Base-by-base conservation (phyloP, 1,139 yeast species). In the Suhomyces atakaporum region DNA sequence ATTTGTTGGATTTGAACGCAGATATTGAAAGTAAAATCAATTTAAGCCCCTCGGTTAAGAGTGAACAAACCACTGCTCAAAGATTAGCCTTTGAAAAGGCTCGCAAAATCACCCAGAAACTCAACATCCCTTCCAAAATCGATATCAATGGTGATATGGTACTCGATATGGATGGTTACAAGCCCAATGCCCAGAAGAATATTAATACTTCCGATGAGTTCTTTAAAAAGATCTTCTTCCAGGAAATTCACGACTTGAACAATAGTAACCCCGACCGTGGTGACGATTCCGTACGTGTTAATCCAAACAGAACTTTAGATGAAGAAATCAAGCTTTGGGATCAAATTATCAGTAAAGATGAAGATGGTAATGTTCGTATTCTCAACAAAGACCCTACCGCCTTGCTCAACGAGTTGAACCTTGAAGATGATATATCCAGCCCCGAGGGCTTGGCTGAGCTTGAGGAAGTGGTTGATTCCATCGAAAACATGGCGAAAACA, bases 101-200 rank as follows among this genome's bases (percentile, higher is more conserved):
- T 5, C 77, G 78, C 48, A 77, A 78, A 36, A 69, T 92, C 27
- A 82, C 95, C 13, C 73, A 77, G 47, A 79, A 76, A 53, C 72
- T 89, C 48, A 87, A 89, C 50, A 90, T 92, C 26, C 97, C 97
- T 1, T 83, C 95, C 14, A 88, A 83, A 49, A 77, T 90, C 27
- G 95, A 88, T 46, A 82, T 84, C 46, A 87, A 88, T 52, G 98
- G 98, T 9, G 96, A 90, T 55, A 74, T 94, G 53, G 78, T 90
- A 31, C 67, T 94, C 33, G 99, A 94, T 63, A 87, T 92, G 83
- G 95, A 89, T 51, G 99, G 99, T 16, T 94, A 94, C 63, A 92
- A 90, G 62, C 86, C 96, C 22, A 87, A 84, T 49, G 82, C 84
- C 24, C 72, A 69, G 45, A 78, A 81, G 46, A 87, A 84, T 54